Evolutionary conservation across 306 rosid species (phyloP), one percentile per base, ranked within the genome.

Genomic region (Lathyrus tuberosus): DNA sequence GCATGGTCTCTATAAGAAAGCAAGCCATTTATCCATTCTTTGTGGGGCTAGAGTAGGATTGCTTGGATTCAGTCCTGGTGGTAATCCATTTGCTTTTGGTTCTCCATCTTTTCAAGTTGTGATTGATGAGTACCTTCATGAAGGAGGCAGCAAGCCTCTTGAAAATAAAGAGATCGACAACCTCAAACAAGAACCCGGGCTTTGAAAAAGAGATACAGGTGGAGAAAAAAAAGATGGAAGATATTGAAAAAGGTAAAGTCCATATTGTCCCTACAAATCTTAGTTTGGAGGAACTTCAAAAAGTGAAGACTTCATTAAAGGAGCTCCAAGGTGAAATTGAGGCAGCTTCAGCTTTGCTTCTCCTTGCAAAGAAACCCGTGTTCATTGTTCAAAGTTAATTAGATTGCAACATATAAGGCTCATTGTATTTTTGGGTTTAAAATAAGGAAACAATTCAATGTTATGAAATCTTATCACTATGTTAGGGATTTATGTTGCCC

Each of bases 261-360:
- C 4, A 26, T 3, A 59, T n/a, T 31, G 5, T 14, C 1, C 65
- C 1, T 31, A 22, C 4, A n/a, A 8, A 9, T n/a, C 22, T 30
- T 30, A 5, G 16, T 8, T 59, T 59, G 8, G 24, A 59, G 20
- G 24, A 15, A 8, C 43, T 59, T 59, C 43, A n/a, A 31, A 31
- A 59, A 31, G 41, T n/a, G 22, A 59, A 33, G 8, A 3, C 20
- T 59, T 31, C 14, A 1, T 4, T 59, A 12, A 35, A 59, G 31
- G 24, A 14, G 24, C 13, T 59, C 2, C 43, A 5, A 14, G 8
- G 22, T 59, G 43, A 59, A 4, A 30, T 31, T 1, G 14, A 59
- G 13, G 65, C 65, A n/a, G 24, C 43, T n/a, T 8, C 43, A n/a
- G 31, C 65, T 59, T 31, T 59, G 43, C 43, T 59, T 59, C 12